Conservation (phyloP, 176 grass and related monocot genomes). For the Oryza glumipatula region DNA sequence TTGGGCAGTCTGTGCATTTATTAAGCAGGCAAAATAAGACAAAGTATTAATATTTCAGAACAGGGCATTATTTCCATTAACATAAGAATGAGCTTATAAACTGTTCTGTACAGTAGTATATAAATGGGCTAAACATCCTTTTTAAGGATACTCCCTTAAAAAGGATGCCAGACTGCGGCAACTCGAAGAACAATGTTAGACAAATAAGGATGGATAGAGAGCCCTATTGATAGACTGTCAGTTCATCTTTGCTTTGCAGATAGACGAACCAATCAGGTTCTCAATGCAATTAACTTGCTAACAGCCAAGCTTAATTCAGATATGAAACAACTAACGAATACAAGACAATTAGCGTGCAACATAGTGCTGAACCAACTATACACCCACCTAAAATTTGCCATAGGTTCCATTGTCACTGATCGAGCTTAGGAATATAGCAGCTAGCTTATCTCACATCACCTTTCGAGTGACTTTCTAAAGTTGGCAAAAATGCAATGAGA, state of each 20-base stretch:
- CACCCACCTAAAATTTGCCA: background rate
- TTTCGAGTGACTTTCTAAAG: conserved; percentile 14
- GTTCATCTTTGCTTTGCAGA: background rate
- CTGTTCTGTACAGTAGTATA: background rate
- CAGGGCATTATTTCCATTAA: conserved; percentile 3
- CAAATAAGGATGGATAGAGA: background rate
- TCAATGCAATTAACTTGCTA: background rate
- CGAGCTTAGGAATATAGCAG: conserved; percentile 11
- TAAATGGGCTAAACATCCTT: background rate
- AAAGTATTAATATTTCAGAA: conserved; percentile 26
- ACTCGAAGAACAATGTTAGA: background rate
- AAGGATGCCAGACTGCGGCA: background rate
- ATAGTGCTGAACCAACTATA: background rate
- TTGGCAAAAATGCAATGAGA: conserved; percentile 4
- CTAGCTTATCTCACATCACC: conserved; percentile 3
- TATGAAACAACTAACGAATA: background rate
- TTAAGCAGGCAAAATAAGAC: conserved; percentile 15
- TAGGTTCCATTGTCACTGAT: background rate
- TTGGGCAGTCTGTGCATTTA: conserved; percentile 71
- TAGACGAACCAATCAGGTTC: background rate
- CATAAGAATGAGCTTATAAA: conserved; percentile 1
- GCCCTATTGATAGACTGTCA: background rate
- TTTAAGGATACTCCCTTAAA: background rate
- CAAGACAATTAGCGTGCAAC: background rate
- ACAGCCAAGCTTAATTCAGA: background rate